Base-by-base conservation (phyloP, 106 monocot species). In the Vanilla planifolia region DNA sequence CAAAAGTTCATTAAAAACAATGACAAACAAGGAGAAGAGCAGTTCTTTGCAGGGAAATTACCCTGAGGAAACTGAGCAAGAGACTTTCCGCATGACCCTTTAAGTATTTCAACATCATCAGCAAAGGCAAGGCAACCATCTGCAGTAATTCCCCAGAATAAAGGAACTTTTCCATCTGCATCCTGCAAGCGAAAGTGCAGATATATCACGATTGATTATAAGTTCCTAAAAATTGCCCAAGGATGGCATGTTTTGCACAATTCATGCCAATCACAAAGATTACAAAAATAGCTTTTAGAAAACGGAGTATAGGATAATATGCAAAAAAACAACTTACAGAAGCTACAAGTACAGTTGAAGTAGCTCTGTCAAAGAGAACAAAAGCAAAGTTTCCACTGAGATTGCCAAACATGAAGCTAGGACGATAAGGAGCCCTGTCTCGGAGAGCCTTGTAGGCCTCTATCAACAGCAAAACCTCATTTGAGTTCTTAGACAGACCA, bases 401-500 rank as follows among this genome's bases (percentile, higher is more conserved):
- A n/a, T 85, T 82, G 20, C 77, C 77, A 7, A 94, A 72, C 89
- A 94, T 85, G 48, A 80, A 85, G 70, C 77, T 82, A 1, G 89
- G 71, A 8, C 82, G 85, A 59, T 85, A 85, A 0, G 93, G 93
- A 10, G 85, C 85, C 33, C 89, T 42, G 67, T 94, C 93, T 1
- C 93, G 60, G n/a, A 94, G 85, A 14, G 93, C 77, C 77, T 94
- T 89, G 69, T 94, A 94, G n/a, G 93, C 93, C 70, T 94, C 89
- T 5, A 93, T 81, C 26, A 93, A 59, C 48, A 93, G 68, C 71
- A 83, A 8, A 29, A 43, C 80, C 66, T 94, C 93, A 33, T 86
- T 68, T 20, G 79, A 63, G 3, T 63, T 77, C 80, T 89, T 89
- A 27, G 77, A 75, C 5, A 94, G 80, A 20, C 93, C 89, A 32